Conservation (phyloP, 768 basidiomycete genomes). For the Suillus weaverae region DNA sequence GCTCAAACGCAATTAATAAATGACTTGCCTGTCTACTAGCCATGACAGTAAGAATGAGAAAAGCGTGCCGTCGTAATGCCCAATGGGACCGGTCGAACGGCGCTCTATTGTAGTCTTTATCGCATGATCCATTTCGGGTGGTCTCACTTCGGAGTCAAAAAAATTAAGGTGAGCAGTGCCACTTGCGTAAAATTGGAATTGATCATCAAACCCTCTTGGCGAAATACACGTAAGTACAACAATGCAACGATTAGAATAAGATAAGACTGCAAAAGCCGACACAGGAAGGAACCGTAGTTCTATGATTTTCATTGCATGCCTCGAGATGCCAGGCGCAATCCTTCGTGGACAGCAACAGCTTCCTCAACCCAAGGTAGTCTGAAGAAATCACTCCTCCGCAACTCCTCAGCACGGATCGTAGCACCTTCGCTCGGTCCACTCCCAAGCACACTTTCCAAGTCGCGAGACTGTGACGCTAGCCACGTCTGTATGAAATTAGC, state of each 20-base stretch:
- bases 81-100: neutral
- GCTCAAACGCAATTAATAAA: neutral
- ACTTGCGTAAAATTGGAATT: slow-evolving; percentile 2
- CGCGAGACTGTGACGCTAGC: slow-evolving; percentile 89
- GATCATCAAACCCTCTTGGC: neutral
- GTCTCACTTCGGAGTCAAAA: slow-evolving; percentile 15
- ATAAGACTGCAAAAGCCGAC: slow-evolving; percentile 5
- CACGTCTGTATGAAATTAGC: slow-evolving; percentile 83
- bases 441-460: slow-evolving; percentile 86
- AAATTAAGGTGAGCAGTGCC: slow-evolving; percentile 11
- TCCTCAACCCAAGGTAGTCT: slow-evolving; percentile 88
- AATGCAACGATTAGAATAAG: slow-evolving; percentile 1
- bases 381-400: slow-evolving; percentile 89
- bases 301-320: slow-evolving; percentile 36
- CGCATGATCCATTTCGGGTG: slow-evolving; percentile 1
- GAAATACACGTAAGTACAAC: slow-evolving; percentile 4
- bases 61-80: slow-evolving; percentile 1
- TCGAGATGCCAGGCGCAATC: slow-evolving; percentile 61
- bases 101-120: slow-evolving; percentile 18
- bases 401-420: slow-evolving; percentile 83
- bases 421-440: slow-evolving; percentile 80
- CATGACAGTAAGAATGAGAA: slow-evolving; percentile 39
- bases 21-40: slow-evolving; percentile 62
- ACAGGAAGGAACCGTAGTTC: neutral
- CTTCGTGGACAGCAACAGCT: slow-evolving; percentile 85